A percentile compares a stretch with the other conserved stretches of the same genome.
Evolutionary conservation across 352 stramenopile genomes (phyloP).

Genomic region (Phytophthora europaea): DNA sequence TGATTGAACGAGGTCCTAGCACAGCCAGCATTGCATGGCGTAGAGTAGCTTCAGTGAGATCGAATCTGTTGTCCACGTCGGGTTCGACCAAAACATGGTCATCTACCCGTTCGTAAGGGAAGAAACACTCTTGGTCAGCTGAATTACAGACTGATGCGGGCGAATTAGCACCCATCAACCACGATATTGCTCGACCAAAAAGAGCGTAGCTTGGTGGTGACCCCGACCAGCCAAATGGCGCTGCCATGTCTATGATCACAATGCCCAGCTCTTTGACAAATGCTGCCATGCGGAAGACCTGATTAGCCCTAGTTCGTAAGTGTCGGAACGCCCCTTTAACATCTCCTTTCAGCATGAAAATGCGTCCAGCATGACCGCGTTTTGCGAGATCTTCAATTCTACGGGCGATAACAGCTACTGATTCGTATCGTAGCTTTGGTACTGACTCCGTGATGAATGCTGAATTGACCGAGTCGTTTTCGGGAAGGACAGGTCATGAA

Average conservation of each 20-base stretch:
- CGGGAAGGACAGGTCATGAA: slow-evolving; percentile 27
- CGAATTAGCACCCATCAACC: slow-evolving; percentile 13
- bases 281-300: slow-evolving; percentile 21
- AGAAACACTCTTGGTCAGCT: slow-evolving; percentile 15
- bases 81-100: slow-evolving; percentile 43
- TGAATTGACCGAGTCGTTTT: slow-evolving; percentile 9
- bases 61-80: slow-evolving; percentile 4
- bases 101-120: slow-evolving; percentile 43
- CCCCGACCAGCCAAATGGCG: slow-evolving; percentile 28
- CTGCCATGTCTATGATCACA: slow-evolving; percentile 20
- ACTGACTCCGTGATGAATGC: slow-evolving; percentile 7
- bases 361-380: not conserved
- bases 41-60: slow-evolving; percentile 21
- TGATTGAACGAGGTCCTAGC: slow-evolving; percentile 27
- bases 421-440: slow-evolving; percentile 17
- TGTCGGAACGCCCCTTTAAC: slow-evolving; percentile 24
- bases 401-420: slow-evolving; percentile 11
- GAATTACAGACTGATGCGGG: slow-evolving; percentile 12
- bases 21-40: slow-evolving; percentile 35
- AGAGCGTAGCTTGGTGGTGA: slow-evolving; percentile 23
- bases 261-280: slow-evolving; percentile 3
- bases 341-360: slow-evolving; percentile 21
- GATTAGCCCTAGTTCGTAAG: not conserved
- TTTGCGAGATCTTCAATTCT: slow-evolving; percentile 13
- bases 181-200: slow-evolving; percentile 12